phyloP scores from a whole-genome alignment of 345 rosid genomes.

The Carallia brachiata region DNA sequence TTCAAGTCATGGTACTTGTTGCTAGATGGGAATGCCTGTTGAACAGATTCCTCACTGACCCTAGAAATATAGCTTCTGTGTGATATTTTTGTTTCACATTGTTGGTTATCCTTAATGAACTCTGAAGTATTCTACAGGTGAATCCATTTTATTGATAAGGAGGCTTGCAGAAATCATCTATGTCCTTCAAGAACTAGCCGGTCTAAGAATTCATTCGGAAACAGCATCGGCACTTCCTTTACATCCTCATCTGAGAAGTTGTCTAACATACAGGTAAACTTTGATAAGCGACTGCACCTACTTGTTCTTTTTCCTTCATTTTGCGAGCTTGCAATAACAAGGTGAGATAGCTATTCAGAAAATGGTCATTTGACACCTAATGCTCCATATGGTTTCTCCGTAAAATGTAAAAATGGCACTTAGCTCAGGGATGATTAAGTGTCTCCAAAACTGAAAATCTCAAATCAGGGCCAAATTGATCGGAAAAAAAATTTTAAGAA shows the following conservation, averaged over 20 bases:
- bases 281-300: slow-evolving; percentile 54
- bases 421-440: no score
- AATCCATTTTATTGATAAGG: slow-evolving; percentile 58
- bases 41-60: slow-evolving; percentile 60
- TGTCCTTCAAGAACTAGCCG: slow-evolving; percentile 68
- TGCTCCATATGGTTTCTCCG: background rate
- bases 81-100: background rate
- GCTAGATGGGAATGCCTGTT: slow-evolving; percentile 73
- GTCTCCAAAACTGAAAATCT: no score
- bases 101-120: slow-evolving; percentile 11
- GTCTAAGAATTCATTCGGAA: slow-evolving; percentile 58
- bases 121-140: slow-evolving; percentile 44
- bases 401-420: background rate
- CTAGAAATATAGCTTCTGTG: slow-evolving; percentile 46
- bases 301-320: slow-evolving; percentile 79
- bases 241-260: slow-evolving; percentile 47
- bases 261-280: slow-evolving; percentile 38
- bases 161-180: slow-evolving; percentile 77
- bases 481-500: no score
- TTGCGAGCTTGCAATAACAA: slow-evolving; percentile 73
- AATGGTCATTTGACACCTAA: background rate
- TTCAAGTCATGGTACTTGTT: slow-evolving; percentile 56
- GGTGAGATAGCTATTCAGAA: slow-evolving; percentile 43
- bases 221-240: slow-evolving; percentile 67
- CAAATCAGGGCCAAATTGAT: no score